Evolutionary conservation across 2,329 filamentous ascomycete genomes (phyloP).

Genomic region (Didymella segeticola): DNA sequence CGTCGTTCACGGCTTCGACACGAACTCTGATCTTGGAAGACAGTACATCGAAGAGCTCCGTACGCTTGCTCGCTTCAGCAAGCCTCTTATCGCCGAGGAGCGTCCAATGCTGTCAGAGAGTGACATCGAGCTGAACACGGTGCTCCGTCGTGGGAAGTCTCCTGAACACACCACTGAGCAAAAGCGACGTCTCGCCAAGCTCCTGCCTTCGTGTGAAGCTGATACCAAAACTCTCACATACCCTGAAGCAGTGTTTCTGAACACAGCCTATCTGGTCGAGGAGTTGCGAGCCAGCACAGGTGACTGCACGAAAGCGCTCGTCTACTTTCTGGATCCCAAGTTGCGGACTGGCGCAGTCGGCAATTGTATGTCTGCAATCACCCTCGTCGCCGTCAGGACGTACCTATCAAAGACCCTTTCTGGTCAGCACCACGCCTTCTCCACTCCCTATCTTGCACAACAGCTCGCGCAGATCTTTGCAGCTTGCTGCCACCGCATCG

Average conservation of each 20-base stretch:
- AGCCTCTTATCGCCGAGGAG: conserved; percentile 85
- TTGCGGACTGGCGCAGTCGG: conserved; percentile 68
- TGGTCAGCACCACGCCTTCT: conserved; percentile 77
- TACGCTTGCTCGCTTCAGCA: conserved; percentile 84
- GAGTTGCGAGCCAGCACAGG: conserved; percentile 84
- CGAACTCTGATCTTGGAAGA: conserved; percentile 74
- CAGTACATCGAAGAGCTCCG: conserved; percentile 78
- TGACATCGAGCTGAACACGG: conserved; percentile 94
- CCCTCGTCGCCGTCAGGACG: conserved; percentile 73
- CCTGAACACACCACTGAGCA: conserved; percentile 79
- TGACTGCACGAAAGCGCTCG: conserved; percentile 86
- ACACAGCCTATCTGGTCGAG: conserved; percentile 88
- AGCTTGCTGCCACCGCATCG: conserved; percentile 91
- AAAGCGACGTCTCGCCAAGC: conserved; percentile 75
- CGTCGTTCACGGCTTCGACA: conserved; percentile 87
- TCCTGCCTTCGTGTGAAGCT: conserved; percentile 76
- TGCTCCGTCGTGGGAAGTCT: conserved; percentile 84
- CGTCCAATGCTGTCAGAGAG: conserved; percentile 90
- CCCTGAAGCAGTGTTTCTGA: conserved; percentile 88
- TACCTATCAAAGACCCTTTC: conserved; percentile 79
- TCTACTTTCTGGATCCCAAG: conserved; percentile 94
- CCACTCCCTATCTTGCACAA: conserved; percentile 87
- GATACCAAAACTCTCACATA: conserved; percentile 87
- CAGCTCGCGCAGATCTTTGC: conserved; percentile 87
- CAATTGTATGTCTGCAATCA: conserved; percentile 68